Evolutionary conservation across 192 early-diverging fungal genomes (phyloP).

Genomic region (Backusella morwellensis): DNA sequence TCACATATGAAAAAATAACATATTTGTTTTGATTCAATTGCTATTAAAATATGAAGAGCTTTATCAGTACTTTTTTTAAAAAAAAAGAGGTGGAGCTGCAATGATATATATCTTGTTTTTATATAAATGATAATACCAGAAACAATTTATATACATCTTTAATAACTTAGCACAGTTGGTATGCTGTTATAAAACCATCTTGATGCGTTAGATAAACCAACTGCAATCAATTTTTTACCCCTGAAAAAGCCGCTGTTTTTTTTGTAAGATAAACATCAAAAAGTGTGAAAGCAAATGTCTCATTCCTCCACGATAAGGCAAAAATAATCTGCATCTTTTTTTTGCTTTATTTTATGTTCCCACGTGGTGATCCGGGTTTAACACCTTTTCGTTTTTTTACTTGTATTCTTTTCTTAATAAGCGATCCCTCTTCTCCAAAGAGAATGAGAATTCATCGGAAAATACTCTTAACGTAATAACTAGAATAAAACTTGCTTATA

Average conservation of each 20-base stretch:
- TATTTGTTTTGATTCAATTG: neutral
- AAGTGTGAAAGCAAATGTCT: neutral
- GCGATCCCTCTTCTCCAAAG: neutral
- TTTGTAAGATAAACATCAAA: neutral
- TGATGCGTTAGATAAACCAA: too few relatives aligned
- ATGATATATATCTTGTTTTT: neutral
- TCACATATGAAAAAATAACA: neutral
- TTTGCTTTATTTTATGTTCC: neutral
- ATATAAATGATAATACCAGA: too few relatives aligned
- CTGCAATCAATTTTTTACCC: neutral
- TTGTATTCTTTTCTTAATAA: neutral
- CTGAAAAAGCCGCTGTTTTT: neutral
- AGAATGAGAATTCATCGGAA: neutral
- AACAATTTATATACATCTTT: too few relatives aligned
- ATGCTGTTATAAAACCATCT: too few relatives aligned
- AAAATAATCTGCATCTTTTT: neutral
- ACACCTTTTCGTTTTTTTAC: neutral
- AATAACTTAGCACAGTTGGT: too few relatives aligned
- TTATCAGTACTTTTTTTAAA: neutral
- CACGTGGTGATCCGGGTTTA: constrained; percentile 1
- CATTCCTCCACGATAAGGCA: neutral
- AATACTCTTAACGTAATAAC: neutral
- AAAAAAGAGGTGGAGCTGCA: neutral
- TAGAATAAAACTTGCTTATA: neutral
- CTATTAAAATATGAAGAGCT: neutral